Base-by-base conservation (phyloP, 2,329 filamentous ascomycete genomes). In the Fusarium xylarioides region DNA sequence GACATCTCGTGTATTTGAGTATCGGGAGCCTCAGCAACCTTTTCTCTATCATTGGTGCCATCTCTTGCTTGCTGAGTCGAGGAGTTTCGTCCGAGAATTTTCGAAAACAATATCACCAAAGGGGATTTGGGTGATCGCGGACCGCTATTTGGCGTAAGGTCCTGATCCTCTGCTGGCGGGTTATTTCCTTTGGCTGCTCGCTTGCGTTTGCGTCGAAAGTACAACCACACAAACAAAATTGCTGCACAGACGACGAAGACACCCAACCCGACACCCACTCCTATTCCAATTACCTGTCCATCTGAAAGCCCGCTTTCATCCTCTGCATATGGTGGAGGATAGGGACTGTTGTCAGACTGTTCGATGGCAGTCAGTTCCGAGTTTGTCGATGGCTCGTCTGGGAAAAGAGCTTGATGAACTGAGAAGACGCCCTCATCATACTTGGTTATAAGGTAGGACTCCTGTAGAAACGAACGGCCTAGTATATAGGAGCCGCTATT, bases 391-490 rank as follows among this genome's bases (percentile, higher is more conserved):
- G 85, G 82, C 18, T 84, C 78, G 52, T 82, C 72, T n/a, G 89
- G 85, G 76, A 89, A 87, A 56, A 76, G 75, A 15, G 89, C 89
- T 74, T 90, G 87, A 61, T 90, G 85, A 30, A 92, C 75, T 2
- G 87, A 87, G 77, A 89, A 90, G 18, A 79, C 79, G 21, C 80
- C 82, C 40, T 83, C 83, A 68, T 90, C 89, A 75, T 89, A 91
- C 70, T 86, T 86, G 32, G 86, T 88, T 37, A 89, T 84, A 11
- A 90, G 79, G 67, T 90, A 90, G 4, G 91, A 87, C 80, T 94
- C 91, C 78, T 94, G 92, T 60, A 94, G 82, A 72, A 94, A 93
- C 0, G 89, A 87, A 38, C 91, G 86, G 12, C 92, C 92, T 40
- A 94, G 85, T 18, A 91, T 87, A 79, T 89, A 87, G 71, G 89